phyloP scores from a whole-genome alignment of 805 yeast species.

The Metschnikowia shivogae region DNA sequence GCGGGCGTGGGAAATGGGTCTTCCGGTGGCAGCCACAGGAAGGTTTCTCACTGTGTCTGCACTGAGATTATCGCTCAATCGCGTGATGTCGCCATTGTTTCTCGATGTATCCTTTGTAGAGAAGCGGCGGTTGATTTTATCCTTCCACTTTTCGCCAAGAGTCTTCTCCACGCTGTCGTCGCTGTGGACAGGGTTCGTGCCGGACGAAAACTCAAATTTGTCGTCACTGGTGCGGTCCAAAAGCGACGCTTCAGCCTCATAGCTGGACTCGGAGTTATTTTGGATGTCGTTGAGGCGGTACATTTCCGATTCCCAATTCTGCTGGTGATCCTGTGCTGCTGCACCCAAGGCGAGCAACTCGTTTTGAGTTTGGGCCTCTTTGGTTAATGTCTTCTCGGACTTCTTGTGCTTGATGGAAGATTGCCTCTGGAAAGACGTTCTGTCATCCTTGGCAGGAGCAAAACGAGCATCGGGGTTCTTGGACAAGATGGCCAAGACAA shows the following conservation, averaged over 20 bases:
- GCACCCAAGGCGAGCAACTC: conserved; percentile 21
- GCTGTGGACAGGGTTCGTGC: background rate
- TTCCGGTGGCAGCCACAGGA: conserved; percentile 7
- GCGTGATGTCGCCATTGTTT: conserved; percentile 7
- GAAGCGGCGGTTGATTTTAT: conserved; percentile 9
- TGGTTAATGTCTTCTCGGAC: conserved; percentile 8
- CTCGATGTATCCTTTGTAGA: conserved; percentile 2
- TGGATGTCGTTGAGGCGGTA: conserved; percentile 38
- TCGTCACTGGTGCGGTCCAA: conserved; percentile 2
- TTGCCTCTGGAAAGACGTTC: conserved; percentile 77
- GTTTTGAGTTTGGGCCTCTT: conserved; percentile 12
- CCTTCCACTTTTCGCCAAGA: conserved; percentile 14
- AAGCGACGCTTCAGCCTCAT: conserved; percentile 1
- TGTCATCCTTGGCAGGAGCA: conserved; percentile 86
- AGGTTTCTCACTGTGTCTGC: conserved; percentile 2
- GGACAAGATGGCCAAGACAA: conserved; percentile 58
- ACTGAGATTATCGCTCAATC: conserved; percentile 15
- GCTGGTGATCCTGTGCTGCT: conserved; percentile 51
- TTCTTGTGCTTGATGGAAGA: conserved; percentile 37
- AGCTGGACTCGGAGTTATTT: conserved; percentile 4
- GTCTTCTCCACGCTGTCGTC: conserved; percentile 5
- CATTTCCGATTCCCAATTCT: conserved; percentile 69
- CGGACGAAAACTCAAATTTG: conserved; percentile 1
- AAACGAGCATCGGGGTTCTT: conserved; percentile 87
- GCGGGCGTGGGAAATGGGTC: conserved; percentile 9